A percentile compares a stretch with the other conserved stretches of the same genome.
phyloP scores from a whole-genome alignment of 225 moss, liverwort and hornwort genomes.

The Polytrichum commune region DNA sequence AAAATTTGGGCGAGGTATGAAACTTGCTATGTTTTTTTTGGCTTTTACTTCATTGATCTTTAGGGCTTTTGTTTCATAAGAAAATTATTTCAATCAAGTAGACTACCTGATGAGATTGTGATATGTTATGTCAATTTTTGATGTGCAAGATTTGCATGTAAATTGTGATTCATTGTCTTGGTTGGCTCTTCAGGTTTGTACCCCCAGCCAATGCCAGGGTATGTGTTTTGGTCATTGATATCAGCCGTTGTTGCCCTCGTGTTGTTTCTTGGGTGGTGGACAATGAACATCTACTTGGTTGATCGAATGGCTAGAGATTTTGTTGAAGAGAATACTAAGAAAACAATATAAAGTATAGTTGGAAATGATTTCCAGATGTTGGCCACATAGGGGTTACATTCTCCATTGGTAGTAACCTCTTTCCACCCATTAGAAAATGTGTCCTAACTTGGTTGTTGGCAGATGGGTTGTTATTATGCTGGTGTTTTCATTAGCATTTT shows the following conservation, averaged over 20 bases:
- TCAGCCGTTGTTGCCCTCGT: conserved; percentile 36
- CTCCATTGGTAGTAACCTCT: too few species aligned
- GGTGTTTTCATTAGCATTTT: too few species aligned
- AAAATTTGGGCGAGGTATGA: conserved; percentile 80
- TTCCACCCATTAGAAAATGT: too few species aligned
- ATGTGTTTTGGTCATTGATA: conserved; percentile 86
- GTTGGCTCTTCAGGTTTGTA: conserved; percentile 64
- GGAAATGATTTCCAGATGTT: background rate
- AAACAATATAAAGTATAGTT: conserved; percentile 14
- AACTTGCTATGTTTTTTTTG: background rate
- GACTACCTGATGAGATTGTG: too few species aligned
- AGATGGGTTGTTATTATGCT: too few species aligned
- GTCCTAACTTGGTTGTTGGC: too few species aligned
- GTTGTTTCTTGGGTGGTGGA: conserved; percentile 69
- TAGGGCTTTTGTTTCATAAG: too few species aligned
- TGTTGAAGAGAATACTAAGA: conserved; percentile 1
- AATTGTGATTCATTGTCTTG: too few species aligned
- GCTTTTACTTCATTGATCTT: background rate
- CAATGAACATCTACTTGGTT: conserved; percentile 51
- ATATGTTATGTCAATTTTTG: too few species aligned
- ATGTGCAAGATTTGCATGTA: too few species aligned
- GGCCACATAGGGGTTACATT: too few species aligned
- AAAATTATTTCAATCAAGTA: too few species aligned
- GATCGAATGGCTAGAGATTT: conserved; percentile 12
- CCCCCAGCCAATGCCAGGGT: conserved; percentile 78